Base-by-base conservation (phyloP, 169 alveolate species). In the Eimeria brunetti region DNA sequence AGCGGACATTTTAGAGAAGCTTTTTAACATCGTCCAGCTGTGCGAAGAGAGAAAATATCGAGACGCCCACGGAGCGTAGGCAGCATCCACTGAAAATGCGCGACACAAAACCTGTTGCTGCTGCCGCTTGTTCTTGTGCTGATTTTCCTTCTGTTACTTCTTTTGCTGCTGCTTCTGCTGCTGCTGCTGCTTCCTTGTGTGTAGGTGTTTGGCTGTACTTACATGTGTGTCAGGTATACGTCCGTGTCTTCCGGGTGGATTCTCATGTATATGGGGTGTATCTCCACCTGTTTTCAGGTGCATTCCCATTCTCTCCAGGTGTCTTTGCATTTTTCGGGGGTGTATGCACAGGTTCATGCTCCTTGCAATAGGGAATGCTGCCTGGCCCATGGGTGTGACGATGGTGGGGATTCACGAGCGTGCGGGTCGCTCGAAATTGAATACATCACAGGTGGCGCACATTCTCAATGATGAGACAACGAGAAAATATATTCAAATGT, bases 401-500 rank as follows among this genome's bases (percentile, higher is more conserved):
- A 98, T 98, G 99, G 99, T 98, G 41, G 99, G 99, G 62, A 98
- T 98, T 46, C 99, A 98, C 97, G 99, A 98, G 96, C 97, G 99
- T 93, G 98, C 99, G 53, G 99, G 99, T 58, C 95, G 99, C 85
- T 97, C 99, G 58, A 97, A 97, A 90, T 97, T 98, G 38, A 97
- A 96, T 88, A 97, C 98, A 6, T 96, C 98, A 27, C 94, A 98
- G 83, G 98, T 98, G 14, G 99, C 99, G 30, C 99, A 98, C 96
- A 98, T 98, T 46, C 96, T 98, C 78, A 98, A 98, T 94, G 99
- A 98, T 96, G 99, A 98, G 92, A 97, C 98, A 12, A 97, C 98
- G 58, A 97, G 99, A 90, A 98, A 98, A 95, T 98, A 98, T 95
- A 96, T 98, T 69, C 98, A 98, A 90, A 96, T 98, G 96, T 97